Evolutionary conservation across 305 asterid genomes (phyloP), one percentile per base, ranked within the genome.

Genomic region (Fraxinus angustifolia): DNA sequence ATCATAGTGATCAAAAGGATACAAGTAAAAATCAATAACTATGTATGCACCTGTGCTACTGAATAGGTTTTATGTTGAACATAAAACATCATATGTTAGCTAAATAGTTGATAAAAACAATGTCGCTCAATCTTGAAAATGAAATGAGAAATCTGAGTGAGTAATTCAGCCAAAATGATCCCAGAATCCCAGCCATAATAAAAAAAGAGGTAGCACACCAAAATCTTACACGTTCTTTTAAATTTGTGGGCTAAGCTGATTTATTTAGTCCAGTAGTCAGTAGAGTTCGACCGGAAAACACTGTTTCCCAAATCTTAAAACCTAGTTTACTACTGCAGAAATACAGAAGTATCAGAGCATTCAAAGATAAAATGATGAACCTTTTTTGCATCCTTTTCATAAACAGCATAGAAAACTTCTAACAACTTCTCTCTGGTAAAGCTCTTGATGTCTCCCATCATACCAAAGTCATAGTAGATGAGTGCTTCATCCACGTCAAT

Each of bases 361-460:
- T 26, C 60, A 73, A 72, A 77, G 38, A 56, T 45, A 73, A 30
- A 67, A 48, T 48, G 80, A 30, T 28, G 28, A 35, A 95, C 99
- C 98, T 95, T 95, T 86, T 95, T 95, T 0, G 96, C 97, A 56
- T 95, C 98, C 88, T 95, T 93, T 82, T 95, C 99, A 77, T 95
- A 95, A 82, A 95, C 99, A 19, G 99, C 87, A 38, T 93, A 95
- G 89, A 95, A 95, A 79, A 95, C 87, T 4, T 89, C 94, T 76
- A 95, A 84, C 12, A 95, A 78, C 23, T 94, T 91, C 87, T 95
- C 94, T 81, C 95, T 86, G 6, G 98, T 95, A 87, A 95, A 95
- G 82, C 90, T 91, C 89, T 91, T 95, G 73, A 95, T 93, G 48
- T 93, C 99, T 77, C 99, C 99, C 99, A 95, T 95, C 99, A 95